A percentile compares a stretch with the other conserved stretches of the same genome.
These are phyloP conservation scores for Chrysanthemum makinoi DNA, from an alignment of 129 eudicot species.

Conservation along the genomic window DNA sequence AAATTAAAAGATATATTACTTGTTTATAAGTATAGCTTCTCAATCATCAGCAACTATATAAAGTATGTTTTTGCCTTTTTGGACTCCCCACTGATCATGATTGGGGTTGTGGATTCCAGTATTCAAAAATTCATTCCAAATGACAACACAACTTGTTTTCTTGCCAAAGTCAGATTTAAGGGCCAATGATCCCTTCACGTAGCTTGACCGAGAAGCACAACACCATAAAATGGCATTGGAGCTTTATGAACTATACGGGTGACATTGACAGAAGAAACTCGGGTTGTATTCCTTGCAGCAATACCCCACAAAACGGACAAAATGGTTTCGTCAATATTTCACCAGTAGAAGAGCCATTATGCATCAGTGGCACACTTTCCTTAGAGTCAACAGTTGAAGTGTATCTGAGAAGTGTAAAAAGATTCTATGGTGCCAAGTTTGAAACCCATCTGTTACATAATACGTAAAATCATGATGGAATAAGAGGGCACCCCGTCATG, in stretches of 20 bases:
- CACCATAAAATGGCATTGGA: conserved; percentile 3
- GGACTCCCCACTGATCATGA: no score
- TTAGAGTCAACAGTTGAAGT: conserved; percentile 28
- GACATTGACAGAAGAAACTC: conserved; percentile 53
- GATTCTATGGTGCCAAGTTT: conserved; percentile 53
- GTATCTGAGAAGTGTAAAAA: conserved; percentile 43
- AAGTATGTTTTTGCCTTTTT: conserved; percentile 13
- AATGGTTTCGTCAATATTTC: conserved; percentile 37
- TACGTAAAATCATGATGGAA: conserved; percentile 73
- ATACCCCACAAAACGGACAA: conserved; percentile 91
- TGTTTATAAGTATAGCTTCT: conserved; percentile 14
- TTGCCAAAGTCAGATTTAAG: background rate
- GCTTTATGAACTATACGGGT: conserved; percentile 39
- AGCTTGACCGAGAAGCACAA: background rate
- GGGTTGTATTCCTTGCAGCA: conserved; percentile 66
- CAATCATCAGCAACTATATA: conserved; percentile 20
- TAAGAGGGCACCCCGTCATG: conserved; percentile 55
- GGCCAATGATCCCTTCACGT: background rate
- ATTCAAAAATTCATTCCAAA: conserved; percentile 88
- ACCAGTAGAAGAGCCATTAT: conserved; percentile 20
- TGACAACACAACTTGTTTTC: no score
- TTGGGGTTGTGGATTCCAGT: conserved; percentile 34
- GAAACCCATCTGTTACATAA: conserved; percentile 64
- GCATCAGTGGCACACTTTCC: background rate
- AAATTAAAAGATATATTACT: conserved; percentile 4